Evolutionary conservation across 371 early-diverging fungal genomes (phyloP), one percentile per base, ranked within the genome.

Genomic region (Rhizopus stolonifer): DNA sequence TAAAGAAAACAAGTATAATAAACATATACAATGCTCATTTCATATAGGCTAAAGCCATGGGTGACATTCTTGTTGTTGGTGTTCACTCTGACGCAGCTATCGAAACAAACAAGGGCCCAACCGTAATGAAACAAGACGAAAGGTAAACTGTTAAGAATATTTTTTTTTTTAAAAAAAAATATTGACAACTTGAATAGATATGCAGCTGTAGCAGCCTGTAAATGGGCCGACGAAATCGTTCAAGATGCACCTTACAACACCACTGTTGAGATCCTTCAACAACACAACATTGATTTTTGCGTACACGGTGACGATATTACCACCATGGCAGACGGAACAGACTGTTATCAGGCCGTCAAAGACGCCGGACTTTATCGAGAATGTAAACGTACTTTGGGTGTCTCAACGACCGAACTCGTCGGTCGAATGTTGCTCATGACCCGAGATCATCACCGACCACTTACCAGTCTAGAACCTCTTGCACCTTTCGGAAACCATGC

Each of bases 301-400:
- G 94, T 95, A 1, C 98, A 98, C 56, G 96, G 97, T 19, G 95
- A 97, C 59, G 98, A 97, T 70, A 91, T 94, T 56, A 94, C 95
- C 29, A 93, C 94, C 8, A 80, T 89, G 70, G 92, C 93, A 10
- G 95, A 96, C 67, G 96, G 96, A 4, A 87, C 91, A 6, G 98
- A 98, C 74, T 95, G 94, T 70, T 98, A 98, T 65, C 86, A 86
- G 71, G 84, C 83, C 9, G 95, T 94, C 48, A 98, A 96, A 72
- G 90, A 89, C 54, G 96, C 96, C 32, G 93, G 94, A n/a, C 75
- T 93, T 22, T 96, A 95, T 79, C 69, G 79, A 60, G 95, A 95
- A 70, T 94, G 94, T 75, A 93, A 92, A 74, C 87, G 97, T 57
- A 98, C 96, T 0, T 81, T 86, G 58, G 94, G 94, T 32, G 89